Evolutionary conservation across 768 basidiomycete genomes (phyloP).

Genomic region (Tylopilus cervinicoccineus): DNA sequence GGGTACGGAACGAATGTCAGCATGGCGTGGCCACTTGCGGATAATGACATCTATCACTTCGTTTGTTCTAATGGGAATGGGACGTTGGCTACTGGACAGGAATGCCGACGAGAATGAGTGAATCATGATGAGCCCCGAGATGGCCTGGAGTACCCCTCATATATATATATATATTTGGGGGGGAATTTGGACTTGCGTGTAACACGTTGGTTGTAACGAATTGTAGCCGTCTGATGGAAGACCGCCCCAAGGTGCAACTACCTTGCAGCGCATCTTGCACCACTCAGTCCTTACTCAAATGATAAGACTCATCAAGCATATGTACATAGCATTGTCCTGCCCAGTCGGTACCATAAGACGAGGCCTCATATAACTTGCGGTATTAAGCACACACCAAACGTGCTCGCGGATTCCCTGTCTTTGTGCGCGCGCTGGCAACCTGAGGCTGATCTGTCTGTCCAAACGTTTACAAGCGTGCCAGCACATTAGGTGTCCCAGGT

Average conservation of each 20-base stretch:
- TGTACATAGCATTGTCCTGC: background rate
- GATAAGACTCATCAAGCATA: too few species aligned
- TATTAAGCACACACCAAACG: background rate
- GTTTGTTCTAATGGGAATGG: too few species aligned
- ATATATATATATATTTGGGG: too few species aligned
- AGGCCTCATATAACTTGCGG: background rate
- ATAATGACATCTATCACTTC: too few species aligned
- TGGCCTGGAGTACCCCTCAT: constrained; percentile 13
- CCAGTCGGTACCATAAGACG: too few species aligned
- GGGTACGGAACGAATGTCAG: constrained; percentile 49
- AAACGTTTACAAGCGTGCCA: constrained; percentile 16
- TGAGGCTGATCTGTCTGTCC: background rate
- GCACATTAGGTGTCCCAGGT: constrained; percentile 17
- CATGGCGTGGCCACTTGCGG: constrained; percentile 39
- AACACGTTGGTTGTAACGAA: too few species aligned
- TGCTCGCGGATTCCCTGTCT: constrained; percentile 8
- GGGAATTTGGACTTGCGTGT: too few species aligned
- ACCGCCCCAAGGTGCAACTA: background rate
- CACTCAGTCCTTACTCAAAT: too few species aligned
- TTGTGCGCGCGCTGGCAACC: constrained; percentile 1
- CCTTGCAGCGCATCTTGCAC: background rate
- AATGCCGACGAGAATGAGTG: background rate
- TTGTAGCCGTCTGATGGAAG: background rate
- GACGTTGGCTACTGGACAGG: too few species aligned
- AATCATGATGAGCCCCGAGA: background rate